Conservation (phyloP, 768 basidiomycete genomes). For the Russula sp. region DNA sequence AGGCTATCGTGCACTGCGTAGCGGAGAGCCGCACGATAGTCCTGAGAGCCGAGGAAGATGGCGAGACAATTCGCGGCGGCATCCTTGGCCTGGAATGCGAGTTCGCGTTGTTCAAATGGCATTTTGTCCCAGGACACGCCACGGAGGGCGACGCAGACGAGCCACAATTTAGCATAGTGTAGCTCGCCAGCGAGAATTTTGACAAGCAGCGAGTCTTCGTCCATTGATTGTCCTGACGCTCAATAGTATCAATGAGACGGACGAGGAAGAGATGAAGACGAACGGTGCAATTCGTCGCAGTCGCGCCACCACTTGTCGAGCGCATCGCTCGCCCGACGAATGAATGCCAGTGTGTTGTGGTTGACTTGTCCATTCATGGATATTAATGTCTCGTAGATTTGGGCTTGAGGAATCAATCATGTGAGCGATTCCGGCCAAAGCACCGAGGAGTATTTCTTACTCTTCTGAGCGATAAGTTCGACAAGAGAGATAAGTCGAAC, state of each 20-base stretch:
- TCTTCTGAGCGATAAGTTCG: slow-evolving; percentile 87
- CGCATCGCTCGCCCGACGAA: slow-evolving; percentile 79
- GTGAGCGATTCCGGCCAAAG: background rate
- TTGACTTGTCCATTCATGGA: slow-evolving; percentile 84
- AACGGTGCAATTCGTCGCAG: slow-evolving; percentile 80
- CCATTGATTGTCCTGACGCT: slow-evolving; percentile 62
- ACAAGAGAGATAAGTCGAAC: slow-evolving; percentile 83
- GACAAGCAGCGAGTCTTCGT: slow-evolving; percentile 77
- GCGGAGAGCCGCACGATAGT: slow-evolving; percentile 80
- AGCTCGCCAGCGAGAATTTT: slow-evolving; percentile 86
- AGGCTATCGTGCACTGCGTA: slow-evolving; percentile 93
- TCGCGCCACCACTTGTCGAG: slow-evolving; percentile 90
- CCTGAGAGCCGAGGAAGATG: slow-evolving; percentile 74
- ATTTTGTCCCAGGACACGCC: slow-evolving; percentile 96
- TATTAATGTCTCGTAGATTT: slow-evolving; percentile 87
- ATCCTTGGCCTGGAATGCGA: slow-evolving; percentile 94
- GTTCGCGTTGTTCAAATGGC: slow-evolving; percentile 89
- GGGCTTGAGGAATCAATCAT: slow-evolving; percentile 45
- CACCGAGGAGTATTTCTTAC: slow-evolving; percentile 39
- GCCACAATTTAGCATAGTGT: slow-evolving; percentile 92
- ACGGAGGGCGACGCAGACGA: slow-evolving; percentile 86
- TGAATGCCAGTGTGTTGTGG: slow-evolving; percentile 77
- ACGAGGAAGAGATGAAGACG: slow-evolving; percentile 26
- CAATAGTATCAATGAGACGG: slow-evolving; percentile 10
- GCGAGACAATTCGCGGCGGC: slow-evolving; percentile 81